Conservation (phyloP, 208 protist genomes). For the Phytomonas sp. region DNA sequence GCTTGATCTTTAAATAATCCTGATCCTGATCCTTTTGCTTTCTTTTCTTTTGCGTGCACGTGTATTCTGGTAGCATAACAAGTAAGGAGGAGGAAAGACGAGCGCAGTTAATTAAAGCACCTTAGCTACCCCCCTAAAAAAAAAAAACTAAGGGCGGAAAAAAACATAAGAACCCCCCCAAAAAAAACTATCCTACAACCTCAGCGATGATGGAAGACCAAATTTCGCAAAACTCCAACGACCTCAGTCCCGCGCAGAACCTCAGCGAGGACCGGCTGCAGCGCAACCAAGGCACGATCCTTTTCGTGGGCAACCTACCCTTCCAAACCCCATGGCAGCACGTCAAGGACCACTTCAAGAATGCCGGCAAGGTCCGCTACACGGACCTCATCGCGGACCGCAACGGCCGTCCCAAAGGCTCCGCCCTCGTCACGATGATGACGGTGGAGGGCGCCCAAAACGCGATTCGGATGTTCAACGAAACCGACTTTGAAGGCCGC, state of each 20-base stretch:
- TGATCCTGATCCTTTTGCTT: neutral
- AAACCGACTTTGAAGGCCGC: constrained; percentile 84
- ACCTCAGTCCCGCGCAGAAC: constrained; percentile 17
- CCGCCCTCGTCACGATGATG: constrained; percentile 79
- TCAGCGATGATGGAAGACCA: constrained; percentile 27
- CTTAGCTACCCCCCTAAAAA: neutral
- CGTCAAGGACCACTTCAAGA: constrained; percentile 84
- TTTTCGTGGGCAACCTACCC: constrained; percentile 86
- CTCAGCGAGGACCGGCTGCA: constrained; percentile 26
- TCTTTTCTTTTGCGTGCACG: neutral
- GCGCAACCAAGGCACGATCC: constrained; percentile 59
- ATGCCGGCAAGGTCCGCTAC: constrained; percentile 77
- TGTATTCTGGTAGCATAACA: neutral
- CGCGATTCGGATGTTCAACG: constrained; percentile 77
- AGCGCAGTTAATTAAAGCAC: neutral
- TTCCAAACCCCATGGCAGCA: constrained; percentile 83
- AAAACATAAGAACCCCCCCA: constrained; percentile 4
- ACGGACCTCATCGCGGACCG: constrained; percentile 80
- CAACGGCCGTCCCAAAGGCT: constrained; percentile 66
- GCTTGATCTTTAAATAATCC: neutral
- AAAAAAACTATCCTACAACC: constrained; percentile 10
- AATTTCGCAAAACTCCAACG: constrained; percentile 19
- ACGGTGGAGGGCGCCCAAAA: constrained; percentile 48
- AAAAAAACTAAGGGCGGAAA: constrained; percentile 5
- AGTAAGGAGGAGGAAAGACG: neutral